Evolutionary conservation across 257 asterid genomes (phyloP).

Genomic region (Galeopsis tetrahit): DNA sequence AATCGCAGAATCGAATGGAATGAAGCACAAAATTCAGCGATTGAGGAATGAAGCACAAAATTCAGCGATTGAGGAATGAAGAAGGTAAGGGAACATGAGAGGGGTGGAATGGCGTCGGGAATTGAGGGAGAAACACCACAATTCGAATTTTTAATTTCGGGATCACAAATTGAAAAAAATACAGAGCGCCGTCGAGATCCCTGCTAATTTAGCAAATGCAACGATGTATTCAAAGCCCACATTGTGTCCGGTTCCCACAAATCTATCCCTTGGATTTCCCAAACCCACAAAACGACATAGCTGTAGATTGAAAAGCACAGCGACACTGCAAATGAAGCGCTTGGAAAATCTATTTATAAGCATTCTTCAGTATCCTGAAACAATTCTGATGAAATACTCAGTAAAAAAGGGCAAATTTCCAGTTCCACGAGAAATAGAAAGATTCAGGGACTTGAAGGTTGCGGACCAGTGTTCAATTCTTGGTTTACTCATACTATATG

Average conservation of each 20-base stretch:
- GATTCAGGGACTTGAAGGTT: too few species aligned
- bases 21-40: too few species aligned
- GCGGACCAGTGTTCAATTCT: too few species aligned
- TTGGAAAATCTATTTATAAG: conserved; percentile 42
- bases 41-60: too few species aligned
- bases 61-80: too few species aligned
- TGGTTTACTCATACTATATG: neutral
- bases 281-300: conserved; percentile 94
- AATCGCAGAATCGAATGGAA: too few species aligned
- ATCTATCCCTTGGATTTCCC: conserved; percentile 54
- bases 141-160: too few species aligned
- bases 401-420: neutral
- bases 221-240: conserved; percentile 88
- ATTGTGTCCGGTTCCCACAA: conserved; percentile 73
- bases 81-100: too few species aligned
- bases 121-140: too few species aligned
- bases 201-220: conserved; percentile 66
- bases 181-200: conserved; percentile 65
- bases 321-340: conserved; percentile 46
- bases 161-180: too few species aligned
- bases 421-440: neutral
- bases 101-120: too few species aligned
- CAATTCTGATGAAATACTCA: neutral
- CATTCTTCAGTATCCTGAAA: conserved; percentile 45
- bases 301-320: conserved; percentile 34